Conservation (phyloP, 352 stramenopile genomes). For the Ophiocytium majus region DNA sequence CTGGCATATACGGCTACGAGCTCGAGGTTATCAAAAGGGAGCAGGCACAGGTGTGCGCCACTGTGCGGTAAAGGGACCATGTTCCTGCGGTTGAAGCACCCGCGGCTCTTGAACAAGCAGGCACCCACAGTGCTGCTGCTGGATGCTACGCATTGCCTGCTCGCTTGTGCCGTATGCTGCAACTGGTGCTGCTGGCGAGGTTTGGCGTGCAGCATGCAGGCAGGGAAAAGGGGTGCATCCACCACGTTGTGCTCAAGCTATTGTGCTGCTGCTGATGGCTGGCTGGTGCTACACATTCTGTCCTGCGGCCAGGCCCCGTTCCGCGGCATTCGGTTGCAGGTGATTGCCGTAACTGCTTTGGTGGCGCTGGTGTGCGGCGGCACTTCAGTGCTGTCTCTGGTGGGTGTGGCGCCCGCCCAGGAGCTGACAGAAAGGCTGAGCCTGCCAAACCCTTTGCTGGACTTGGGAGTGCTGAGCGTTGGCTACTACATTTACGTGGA, state of each 20-base stretch:
- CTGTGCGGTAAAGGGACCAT: no score
- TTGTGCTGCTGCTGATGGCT: background rate
- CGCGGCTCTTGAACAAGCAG: no score
- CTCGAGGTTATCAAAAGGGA: conserved; percentile 45
- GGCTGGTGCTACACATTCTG: background rate
- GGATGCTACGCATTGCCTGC: no score
- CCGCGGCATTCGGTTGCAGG: background rate
- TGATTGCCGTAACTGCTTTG: background rate
- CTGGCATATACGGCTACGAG: conserved; percentile 52
- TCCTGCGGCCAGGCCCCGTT: conserved; percentile 12
- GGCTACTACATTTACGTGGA: conserved; percentile 51
- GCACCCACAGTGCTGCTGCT: no score
- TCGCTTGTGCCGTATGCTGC: no score
- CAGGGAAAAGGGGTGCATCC: no score
- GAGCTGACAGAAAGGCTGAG: conserved; percentile 36
- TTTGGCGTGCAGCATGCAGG: no score
- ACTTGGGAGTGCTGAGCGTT: conserved; percentile 31
- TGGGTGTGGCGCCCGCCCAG: conserved; percentile 35
- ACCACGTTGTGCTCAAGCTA: no score
- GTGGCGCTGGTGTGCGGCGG: conserved; percentile 27
- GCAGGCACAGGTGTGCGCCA: conserved; percentile 24
- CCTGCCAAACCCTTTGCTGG: conserved; percentile 48
- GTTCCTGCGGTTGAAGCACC: no score
- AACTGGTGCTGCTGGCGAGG: no score
- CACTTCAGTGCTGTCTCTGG: conserved; percentile 33